Evolutionary conservation across 495 filamentous ascomycete genomes (phyloP).

Genomic region (Tetracladium setigerum): DNA sequence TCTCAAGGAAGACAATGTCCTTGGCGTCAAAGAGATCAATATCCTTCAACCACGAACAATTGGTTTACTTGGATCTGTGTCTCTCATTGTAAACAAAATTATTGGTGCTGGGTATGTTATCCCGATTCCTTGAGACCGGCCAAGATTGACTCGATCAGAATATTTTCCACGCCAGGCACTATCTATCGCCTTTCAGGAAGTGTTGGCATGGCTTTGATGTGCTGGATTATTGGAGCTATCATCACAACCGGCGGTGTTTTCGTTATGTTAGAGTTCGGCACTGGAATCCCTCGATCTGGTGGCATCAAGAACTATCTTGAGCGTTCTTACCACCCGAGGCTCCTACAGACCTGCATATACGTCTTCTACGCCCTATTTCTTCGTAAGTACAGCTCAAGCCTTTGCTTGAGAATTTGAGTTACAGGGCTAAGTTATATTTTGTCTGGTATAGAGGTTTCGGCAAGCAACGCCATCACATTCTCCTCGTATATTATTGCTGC

Average conservation of each 20-base stretch:
- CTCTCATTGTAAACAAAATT: slow-evolving; percentile 3
- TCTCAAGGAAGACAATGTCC: neutral
- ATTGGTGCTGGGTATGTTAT: no score
- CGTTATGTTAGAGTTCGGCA: slow-evolving; percentile 41
- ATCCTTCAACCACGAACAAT: neutral
- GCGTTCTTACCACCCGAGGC: slow-evolving; percentile 37
- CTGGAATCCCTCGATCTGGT: slow-evolving; percentile 25
- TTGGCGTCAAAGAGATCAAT: slow-evolving; percentile 14
- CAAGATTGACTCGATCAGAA: slow-evolving; percentile 20
- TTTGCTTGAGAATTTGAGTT: neutral
- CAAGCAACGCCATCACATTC: slow-evolving; percentile 34
- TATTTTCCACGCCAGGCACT: slow-evolving; percentile 44
- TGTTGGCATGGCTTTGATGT: slow-evolving; percentile 31
- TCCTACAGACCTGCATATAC: slow-evolving; percentile 43
- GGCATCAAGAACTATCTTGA: slow-evolving; percentile 45
- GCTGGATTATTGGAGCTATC: slow-evolving; percentile 32
- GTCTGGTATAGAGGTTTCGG: neutral
- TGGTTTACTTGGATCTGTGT: slow-evolving; percentile 6
- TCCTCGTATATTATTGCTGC: slow-evolving; percentile 26
- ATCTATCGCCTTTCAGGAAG: slow-evolving; percentile 43
- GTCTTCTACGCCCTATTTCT: slow-evolving; percentile 38
- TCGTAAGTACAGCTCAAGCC: slow-evolving; percentile 17
- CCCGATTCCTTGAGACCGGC: neutral
- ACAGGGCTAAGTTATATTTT: no score
- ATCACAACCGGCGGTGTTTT: slow-evolving; percentile 34